Evolutionary conservation across 352 stramenopile species (phyloP).

Genomic region (Pythium utonaiense): DNA sequence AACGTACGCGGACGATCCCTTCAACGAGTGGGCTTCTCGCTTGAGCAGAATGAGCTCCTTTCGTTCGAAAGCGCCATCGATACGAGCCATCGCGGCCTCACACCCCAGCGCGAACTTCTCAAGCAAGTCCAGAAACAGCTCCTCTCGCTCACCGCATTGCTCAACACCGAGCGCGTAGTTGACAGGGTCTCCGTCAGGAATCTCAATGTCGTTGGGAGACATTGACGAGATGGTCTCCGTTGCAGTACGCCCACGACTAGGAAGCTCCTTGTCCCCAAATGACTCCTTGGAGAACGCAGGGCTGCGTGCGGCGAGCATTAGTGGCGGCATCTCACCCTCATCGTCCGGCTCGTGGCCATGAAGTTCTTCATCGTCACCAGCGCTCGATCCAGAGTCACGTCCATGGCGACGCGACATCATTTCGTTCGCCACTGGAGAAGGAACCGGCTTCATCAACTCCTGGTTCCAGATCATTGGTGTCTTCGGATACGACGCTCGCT

Average conservation of each 20-base stretch:
- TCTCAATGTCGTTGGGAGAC: conserved; percentile 33
- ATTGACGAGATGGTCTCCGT: conserved; percentile 11
- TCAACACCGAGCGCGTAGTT: conserved; percentile 76
- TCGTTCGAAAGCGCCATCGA: conserved; percentile 42
- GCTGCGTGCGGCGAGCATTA: conserved; percentile 6
- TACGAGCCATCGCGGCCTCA: conserved; percentile 51
- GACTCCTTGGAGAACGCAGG: background rate
- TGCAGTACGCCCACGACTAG: background rate
- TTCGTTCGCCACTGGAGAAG: background rate
- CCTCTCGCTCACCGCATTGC: conserved; percentile 73
- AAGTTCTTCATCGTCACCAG: conserved; percentile 8
- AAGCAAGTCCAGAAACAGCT: conserved; percentile 74
- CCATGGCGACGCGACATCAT: background rate
- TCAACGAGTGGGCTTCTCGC: conserved; percentile 76
- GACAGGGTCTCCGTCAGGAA: conserved; percentile 75
- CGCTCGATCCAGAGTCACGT: conserved; percentile 4
- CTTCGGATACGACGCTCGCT: conserved; percentile 21
- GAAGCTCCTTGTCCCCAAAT: background rate
- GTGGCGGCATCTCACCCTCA: background rate
- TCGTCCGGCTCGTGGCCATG: conserved; percentile 6
- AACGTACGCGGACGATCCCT: conserved; percentile 78
- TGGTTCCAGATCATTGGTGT: conserved; percentile 22
- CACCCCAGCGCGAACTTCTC: conserved; percentile 74
- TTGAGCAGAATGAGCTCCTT: conserved; percentile 48
- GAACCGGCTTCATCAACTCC: conserved; percentile 13